Percentiles rank a stretch among this genome's conserved stretches.
phyloP scores from a whole-genome alignment of 805 yeast species.

The Candida lessepsii region DNA sequence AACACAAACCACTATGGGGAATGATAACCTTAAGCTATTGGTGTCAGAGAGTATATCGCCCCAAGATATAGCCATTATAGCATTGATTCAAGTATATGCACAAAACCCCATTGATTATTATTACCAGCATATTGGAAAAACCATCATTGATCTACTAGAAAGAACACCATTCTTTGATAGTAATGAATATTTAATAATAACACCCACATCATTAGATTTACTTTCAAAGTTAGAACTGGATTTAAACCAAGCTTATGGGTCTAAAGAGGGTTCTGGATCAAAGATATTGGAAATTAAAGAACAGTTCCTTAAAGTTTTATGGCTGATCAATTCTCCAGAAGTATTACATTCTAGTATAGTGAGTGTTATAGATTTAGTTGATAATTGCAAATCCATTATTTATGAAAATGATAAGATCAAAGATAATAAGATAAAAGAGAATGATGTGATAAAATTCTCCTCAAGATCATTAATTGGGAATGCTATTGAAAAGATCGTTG shows the following conservation, averaged over 20 bases:
- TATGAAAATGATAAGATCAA: not conserved
- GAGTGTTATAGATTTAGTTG: constrained; percentile 9
- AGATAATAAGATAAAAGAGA: too few species aligned
- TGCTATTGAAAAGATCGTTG: constrained; percentile 30
- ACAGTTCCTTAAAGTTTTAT: constrained; percentile 24
- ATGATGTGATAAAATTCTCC: constrained; percentile 12
- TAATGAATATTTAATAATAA: constrained; percentile 19
- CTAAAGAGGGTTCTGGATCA: not conserved
- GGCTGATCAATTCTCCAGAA: constrained; percentile 52
- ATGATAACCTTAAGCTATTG: constrained; percentile 19
- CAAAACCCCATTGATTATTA: constrained; percentile 10
- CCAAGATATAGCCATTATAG: constrained; percentile 50
- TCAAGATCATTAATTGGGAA: constrained; percentile 29
- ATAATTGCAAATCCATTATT: constrained; percentile 6
- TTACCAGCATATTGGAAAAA: constrained; percentile 15
- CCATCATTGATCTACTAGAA: constrained; percentile 44
- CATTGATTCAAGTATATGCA: constrained; percentile 33
- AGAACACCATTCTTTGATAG: constrained; percentile 29
- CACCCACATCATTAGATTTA: constrained; percentile 34
- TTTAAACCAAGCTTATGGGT: not conserved
- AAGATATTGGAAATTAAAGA: not conserved
- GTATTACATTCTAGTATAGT: constrained; percentile 30
- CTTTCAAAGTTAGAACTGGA: constrained; percentile 19
- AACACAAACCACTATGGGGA: constrained; percentile 3
- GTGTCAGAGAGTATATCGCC: constrained; percentile 50